Evolutionary conservation across 1,284 basidiomycete genomes (phyloP).

Genomic region (Cutaneotrichosporon sp.): DNA sequence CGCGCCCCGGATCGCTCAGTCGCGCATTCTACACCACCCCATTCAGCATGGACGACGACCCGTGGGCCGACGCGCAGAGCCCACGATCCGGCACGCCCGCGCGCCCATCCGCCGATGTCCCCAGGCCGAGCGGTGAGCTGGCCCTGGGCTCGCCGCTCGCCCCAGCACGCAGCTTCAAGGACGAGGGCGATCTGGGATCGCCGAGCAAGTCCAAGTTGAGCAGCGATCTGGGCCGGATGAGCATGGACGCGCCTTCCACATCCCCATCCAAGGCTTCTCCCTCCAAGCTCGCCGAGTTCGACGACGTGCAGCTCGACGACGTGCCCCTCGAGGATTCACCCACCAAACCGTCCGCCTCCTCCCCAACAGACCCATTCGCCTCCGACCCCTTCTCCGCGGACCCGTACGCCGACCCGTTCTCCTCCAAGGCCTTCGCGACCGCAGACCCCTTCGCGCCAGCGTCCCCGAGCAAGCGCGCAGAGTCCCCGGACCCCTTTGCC

Average conservation of each 20-base stretch:
- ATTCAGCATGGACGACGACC: conserved; percentile 14
- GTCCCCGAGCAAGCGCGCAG: not conserved
- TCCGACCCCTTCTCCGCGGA: not conserved
- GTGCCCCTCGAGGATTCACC: too few relatives aligned
- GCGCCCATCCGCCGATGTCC: too few relatives aligned
- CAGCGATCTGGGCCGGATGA: not conserved
- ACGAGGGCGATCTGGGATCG: not conserved
- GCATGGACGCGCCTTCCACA: not conserved
- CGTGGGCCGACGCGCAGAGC: conserved; percentile 17
- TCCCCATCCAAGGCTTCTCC: not conserved
- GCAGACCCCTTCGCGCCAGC: not conserved
- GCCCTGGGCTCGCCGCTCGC: not conserved
- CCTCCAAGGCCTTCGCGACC: not conserved
- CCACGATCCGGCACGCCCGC: too few relatives aligned
- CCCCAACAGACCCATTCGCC: too few relatives aligned
- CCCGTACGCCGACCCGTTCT: not conserved
- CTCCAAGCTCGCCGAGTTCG: not conserved
- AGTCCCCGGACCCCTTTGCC: not conserved
- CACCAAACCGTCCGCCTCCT: too few relatives aligned
- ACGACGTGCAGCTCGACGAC: not conserved
- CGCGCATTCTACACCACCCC: conserved; percentile 3
- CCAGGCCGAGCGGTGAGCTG: too few relatives aligned
- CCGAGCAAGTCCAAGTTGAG: not conserved
- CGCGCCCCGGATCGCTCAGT: not conserved
- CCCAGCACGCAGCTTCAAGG: not conserved